Evolutionary conservation across 192 early-diverging fungal species (phyloP), one percentile per base, ranked within the genome.

Genomic region (Mortierella claussenii): DNA sequence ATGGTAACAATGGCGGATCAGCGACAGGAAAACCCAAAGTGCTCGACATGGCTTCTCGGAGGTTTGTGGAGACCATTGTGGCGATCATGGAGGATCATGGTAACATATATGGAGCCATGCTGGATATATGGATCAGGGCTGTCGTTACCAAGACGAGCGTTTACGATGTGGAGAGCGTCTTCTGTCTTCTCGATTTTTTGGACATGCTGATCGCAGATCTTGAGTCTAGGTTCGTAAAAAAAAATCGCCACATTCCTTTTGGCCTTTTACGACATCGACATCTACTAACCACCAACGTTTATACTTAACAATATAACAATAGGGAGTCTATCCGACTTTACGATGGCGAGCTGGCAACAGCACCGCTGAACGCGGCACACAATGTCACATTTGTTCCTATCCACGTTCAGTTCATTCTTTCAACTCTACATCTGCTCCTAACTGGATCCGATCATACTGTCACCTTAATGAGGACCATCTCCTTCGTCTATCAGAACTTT

Each of bases 401-500:
- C 21, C 78, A 82, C 18, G 66, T 86, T 18, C 68, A 79, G 45
- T 86, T 81, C 36, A 55, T 82, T 26, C 55, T 86, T 18, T 60
- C 78, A 2, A 73, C 80, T 1, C 60, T 83, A 1, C 74, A 75
- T 33, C 44, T 78, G 1, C 67, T 86, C 10, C 58, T 86, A 5
- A 60, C 68, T 17, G 36, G 65, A 26, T 81, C 80, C 5, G 84
- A 86, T 37, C 84, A 86, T 44, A 81, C 84, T 18, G 69, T 83
- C 4, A 78, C 80, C 0, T 58, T 86, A 34, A 69, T 86, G 47
- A 67, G 84, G 1, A 81, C 84, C 24, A 66, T 83, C 24, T 75
- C 79, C 8, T 86, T 86, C 57, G 68, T 83, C 27, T 83, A 86
- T 40, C 73, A 74, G 45, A 82, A 86, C 51, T 86, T 86, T 40